Conservation (phyloP, 2,329 filamentous ascomycete genomes). For the Ophiosphaerella korrae region DNA sequence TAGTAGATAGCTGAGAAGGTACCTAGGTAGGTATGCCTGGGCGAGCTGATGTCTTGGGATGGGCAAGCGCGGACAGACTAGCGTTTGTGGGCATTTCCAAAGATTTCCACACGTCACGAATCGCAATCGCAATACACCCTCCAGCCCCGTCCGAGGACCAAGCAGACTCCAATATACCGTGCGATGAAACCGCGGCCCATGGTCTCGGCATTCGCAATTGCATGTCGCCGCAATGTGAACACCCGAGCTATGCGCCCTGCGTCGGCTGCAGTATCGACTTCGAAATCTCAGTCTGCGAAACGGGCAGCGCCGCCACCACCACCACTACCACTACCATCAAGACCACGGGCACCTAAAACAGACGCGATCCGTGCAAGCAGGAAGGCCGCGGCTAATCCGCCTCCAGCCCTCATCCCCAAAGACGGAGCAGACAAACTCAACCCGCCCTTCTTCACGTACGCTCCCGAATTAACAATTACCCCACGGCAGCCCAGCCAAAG, state of each 20-base stretch:
- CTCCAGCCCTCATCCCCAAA: slow-evolving; percentile 7
- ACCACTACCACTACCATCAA: background rate
- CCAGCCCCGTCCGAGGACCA: too few relatives aligned
- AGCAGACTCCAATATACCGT: background rate
- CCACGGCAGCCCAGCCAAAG: slow-evolving; percentile 54
- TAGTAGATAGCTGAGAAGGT: too few relatives aligned
- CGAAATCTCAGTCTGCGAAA: background rate
- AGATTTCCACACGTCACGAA: background rate
- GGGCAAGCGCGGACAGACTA: too few relatives aligned
- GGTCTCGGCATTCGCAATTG: slow-evolving; percentile 6
- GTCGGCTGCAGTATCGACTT: slow-evolving; percentile 10
- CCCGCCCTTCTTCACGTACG: slow-evolving; percentile 73
- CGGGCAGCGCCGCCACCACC: background rate
- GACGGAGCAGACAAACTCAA: slow-evolving; percentile 58
- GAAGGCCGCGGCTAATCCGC: too few relatives aligned
- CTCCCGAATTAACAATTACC: slow-evolving; percentile 71
- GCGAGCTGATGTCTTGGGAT: too few relatives aligned
- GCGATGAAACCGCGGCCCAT: slow-evolving; percentile 31
- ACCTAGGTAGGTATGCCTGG: too few relatives aligned
- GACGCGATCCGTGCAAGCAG: background rate
- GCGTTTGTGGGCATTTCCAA: too few relatives aligned
- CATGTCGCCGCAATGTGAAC: slow-evolving; percentile 12
- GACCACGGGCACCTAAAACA: background rate
- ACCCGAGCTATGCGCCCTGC: slow-evolving; percentile 6
- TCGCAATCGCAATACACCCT: background rate